phyloP scores from a whole-genome alignment of 2,329 filamentous ascomycete genomes.

The Elsinoe australis region DNA sequence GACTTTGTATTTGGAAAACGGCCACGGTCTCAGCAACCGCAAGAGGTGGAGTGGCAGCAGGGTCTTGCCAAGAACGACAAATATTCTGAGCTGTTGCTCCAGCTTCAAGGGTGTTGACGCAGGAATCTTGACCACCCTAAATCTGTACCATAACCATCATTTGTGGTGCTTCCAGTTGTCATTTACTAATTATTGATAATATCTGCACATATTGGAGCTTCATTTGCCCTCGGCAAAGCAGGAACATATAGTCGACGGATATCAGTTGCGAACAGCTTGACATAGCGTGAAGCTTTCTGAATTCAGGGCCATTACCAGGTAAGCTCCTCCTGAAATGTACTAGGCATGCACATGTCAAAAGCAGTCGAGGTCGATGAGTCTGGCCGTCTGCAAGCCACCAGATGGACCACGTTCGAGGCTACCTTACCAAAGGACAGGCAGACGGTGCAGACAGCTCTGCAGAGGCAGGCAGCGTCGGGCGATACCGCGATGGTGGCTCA shows the following conservation, averaged over 20 bases:
- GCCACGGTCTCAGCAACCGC: constrained; percentile 6
- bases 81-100: constrained; percentile 4
- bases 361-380: no score
- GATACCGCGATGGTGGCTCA: constrained; percentile 7
- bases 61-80: constrained; percentile 12
- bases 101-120: not conserved
- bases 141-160: not conserved
- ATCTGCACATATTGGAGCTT: no score
- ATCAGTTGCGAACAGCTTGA: not conserved
- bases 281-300: not conserved
- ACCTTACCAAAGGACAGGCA: not conserved
- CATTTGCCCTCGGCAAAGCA: no score
- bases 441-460: no score
- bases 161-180: not conserved
- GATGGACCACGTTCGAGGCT: not conserved
- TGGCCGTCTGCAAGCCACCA: no score
- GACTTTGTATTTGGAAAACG: constrained; percentile 9
- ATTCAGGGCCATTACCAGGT: not conserved
- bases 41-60: not conserved
- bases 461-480: constrained; percentile 8
- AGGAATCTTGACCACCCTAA: not conserved
- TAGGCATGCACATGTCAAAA: not conserved
- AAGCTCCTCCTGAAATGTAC: not conserved
- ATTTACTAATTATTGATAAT: no score
- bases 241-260: no score